These are phyloP conservation scores for Paecilomyces sp. DNA, from an alignment of 2,329 filamentous ascomycete species.

Conservation along the genomic window DNA sequence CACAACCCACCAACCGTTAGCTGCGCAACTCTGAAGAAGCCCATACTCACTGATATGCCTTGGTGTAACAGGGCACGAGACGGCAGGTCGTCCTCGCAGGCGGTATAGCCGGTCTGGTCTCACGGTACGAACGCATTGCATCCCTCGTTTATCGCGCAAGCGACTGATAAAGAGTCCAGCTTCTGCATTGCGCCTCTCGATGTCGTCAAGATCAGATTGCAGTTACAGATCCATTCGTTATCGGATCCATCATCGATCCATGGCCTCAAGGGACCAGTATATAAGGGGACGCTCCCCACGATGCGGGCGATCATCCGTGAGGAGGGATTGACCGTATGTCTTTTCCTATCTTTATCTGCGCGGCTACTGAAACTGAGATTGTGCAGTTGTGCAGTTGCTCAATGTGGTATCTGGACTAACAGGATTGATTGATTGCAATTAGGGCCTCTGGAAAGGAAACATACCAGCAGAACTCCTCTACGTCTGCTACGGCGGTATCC, in stretches of 20 bases:
- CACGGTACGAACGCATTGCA: slow-evolving; percentile 54
- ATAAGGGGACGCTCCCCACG: slow-evolving; percentile 72
- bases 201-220: slow-evolving; percentile 95
- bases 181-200: slow-evolving; percentile 94
- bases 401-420: neutral
- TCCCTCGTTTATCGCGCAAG: neutral
- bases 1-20: neutral
- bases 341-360: neutral
- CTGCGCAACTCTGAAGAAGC: neutral
- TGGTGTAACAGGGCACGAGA: slow-evolving; percentile 51
- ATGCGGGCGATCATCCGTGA: slow-evolving; percentile 67
- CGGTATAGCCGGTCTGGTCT: slow-evolving; percentile 73
- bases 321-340: slow-evolving; percentile 65
- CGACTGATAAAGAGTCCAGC: slow-evolving; percentile 37
- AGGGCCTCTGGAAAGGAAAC: slow-evolving; percentile 93
- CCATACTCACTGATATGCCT: neutral
- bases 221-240: slow-evolving; percentile 81
- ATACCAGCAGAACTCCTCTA: slow-evolving; percentile 93
- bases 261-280: slow-evolving; percentile 36
- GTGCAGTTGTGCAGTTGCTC: too few relatives aligned
- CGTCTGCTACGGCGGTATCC: slow-evolving; percentile 77
- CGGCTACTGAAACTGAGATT: too few relatives aligned
- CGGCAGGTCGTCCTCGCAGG: slow-evolving; percentile 60
- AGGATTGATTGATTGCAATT: neutral
- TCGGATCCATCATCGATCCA: slow-evolving; percentile 62